Base-by-base conservation (phyloP, 768 basidiomycete species). In the Pholiota molesta region DNA sequence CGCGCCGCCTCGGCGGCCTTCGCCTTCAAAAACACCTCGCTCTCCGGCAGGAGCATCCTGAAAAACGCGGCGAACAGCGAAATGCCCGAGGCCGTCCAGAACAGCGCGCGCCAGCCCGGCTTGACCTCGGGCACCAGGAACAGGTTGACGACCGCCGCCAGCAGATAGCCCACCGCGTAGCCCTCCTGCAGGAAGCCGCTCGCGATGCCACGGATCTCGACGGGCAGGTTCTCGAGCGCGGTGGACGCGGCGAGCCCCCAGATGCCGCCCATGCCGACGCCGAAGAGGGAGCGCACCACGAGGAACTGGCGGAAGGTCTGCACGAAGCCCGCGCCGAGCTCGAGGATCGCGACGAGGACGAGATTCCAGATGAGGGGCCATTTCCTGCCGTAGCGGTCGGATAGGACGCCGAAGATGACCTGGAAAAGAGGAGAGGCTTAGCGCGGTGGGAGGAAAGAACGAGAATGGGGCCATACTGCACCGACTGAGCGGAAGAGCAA, bases 311-410 rank as follows among this genome's bases (percentile, higher is more conserved):
- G 33, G 76, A 86, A 98, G 0, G 88, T 93, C 17, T 88, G 81
- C 45, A 88, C 87, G 74, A 96, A 98, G 28, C 92, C 89, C 1
- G 87, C 86, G 0, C 87, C 91, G 23, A 97, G 84, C 69, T 95
- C 87, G 56, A 97, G 84, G 5, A 83, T 72, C 14, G 84, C 80
- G 63, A 94, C 84, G 52, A 95, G 70, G 26, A 94, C 49, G 21
- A 96, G 80, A 72, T 95, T 95, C 65, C 68, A 65, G 29, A 97
- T 86, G 5, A 96, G 80, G 4, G 95, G 95, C 95, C 95, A 99
- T 81, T 96, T 97, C 29, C 96, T 85, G 4, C 96, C 96, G 72
- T 81, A 97, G 3, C 96, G 86, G 72, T 97, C 96, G 1, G 91
- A 91, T n/a, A 90, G 67, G 45, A 95, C 72, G 51, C 94, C 95